Conservation (phyloP, 2,329 filamentous ascomycete species). For the Monilinia aucupariae region DNA sequence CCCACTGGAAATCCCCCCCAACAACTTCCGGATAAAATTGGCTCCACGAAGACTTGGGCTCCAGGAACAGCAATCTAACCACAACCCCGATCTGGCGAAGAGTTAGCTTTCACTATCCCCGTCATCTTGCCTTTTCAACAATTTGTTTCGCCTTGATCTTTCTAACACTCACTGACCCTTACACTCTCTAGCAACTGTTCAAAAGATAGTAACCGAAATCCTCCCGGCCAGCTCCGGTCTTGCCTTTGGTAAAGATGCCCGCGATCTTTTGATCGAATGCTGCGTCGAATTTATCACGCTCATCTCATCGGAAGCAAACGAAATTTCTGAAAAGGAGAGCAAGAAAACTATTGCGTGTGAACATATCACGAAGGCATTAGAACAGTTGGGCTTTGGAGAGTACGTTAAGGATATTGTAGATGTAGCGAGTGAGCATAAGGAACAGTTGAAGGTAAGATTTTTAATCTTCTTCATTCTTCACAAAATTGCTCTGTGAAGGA, state of each 20-base stretch:
- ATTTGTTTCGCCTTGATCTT: background rate
- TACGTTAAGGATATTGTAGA: constrained; percentile 85
- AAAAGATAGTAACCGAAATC: constrained; percentile 90
- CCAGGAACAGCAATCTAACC: background rate
- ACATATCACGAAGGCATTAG: constrained; percentile 91
- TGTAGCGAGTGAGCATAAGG: constrained; percentile 86
- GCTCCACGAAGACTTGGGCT: background rate
- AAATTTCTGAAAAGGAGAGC: constrained; percentile 96
- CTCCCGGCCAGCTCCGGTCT: constrained; percentile 70
- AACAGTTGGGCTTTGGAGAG: constrained; percentile 85
- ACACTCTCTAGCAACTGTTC: constrained; percentile 52
- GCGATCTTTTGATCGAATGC: constrained; percentile 94
- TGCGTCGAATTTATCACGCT: constrained; percentile 99
- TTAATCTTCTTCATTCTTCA: background rate
- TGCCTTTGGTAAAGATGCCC: constrained; percentile 89
- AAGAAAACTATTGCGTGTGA: constrained; percentile 99
- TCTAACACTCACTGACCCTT: background rate
- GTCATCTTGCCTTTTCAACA: background rate
- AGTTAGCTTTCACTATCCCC: background rate
- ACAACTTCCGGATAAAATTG: background rate
- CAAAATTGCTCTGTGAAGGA: background rate
- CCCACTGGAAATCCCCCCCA: background rate
- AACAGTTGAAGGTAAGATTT: constrained; percentile 72
- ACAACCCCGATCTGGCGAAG: background rate
- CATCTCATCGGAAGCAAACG: constrained; percentile 97